Percentiles rank a stretch among this genome's conserved stretches.
Evolutionary conservation across 306 rosid genomes (phyloP).

Genomic region (Clitoria ternatea): DNA sequence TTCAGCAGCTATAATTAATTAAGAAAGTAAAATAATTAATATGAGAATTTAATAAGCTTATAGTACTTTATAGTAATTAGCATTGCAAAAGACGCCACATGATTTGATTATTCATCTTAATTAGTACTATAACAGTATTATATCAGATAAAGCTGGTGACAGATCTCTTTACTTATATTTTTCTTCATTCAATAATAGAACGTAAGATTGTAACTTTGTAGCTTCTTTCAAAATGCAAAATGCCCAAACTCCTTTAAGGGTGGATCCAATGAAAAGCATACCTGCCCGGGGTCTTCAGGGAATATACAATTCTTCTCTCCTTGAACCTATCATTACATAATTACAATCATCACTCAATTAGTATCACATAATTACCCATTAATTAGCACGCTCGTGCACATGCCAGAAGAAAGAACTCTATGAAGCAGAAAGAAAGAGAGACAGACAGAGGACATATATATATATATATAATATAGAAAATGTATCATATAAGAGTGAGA

Average conservation of each 20-base stretch:
- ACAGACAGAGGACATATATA: not conserved
- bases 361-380: conserved; percentile 34
- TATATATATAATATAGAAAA: too few relatives aligned
- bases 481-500: too few relatives aligned
- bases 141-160: conserved; percentile 33
- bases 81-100: not conserved
- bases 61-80: conserved; percentile 5
- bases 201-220: not conserved
- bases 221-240: conserved; percentile 27
- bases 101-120: conserved; percentile 7
- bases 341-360: conserved; percentile 44
- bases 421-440: not conserved
- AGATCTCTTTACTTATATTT: conserved; percentile 15
- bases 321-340: conserved; percentile 57
- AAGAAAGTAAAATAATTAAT: not conserved
- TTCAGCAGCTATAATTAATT: conserved; percentile 60
- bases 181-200: conserved; percentile 18
- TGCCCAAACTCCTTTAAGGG: conserved; percentile 22
- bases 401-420: conserved; percentile 26
- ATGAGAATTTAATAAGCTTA: conserved; percentile 9
- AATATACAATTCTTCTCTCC: conserved; percentile 86
- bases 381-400: conserved; percentile 16
- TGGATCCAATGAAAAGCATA: conserved; percentile 57
- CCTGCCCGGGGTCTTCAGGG: conserved; percentile 99
- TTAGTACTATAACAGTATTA: not conserved